Evolutionary conservation across 2,329 filamentous ascomycete genomes (phyloP).

Genomic region (Aspergillus glaucus): DNA sequence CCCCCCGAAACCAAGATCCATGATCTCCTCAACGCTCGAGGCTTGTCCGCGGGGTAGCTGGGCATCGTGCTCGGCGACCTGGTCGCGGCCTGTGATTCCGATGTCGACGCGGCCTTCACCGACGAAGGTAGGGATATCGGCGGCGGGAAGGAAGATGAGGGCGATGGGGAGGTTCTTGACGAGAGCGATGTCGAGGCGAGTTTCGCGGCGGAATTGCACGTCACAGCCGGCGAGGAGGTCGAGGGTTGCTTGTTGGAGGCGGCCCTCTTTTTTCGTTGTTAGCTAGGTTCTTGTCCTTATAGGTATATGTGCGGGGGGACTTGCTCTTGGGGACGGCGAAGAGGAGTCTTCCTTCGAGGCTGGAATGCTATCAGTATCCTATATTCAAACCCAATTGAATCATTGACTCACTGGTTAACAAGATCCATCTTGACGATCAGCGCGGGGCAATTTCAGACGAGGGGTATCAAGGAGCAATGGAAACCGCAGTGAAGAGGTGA

Average conservation of each 20-base stretch:
- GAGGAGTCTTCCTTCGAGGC: slow-evolving; percentile 84
- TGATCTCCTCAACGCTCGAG: slow-evolving; percentile 70
- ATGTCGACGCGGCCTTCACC: slow-evolving; percentile 90
- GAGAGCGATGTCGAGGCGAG: slow-evolving; percentile 90
- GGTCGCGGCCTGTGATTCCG: slow-evolving; percentile 89
- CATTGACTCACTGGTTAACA: slow-evolving; percentile 51
- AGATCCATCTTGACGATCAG: slow-evolving; percentile 48
- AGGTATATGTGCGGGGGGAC: slow-evolving; percentile 33
- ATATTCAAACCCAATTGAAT: slow-evolving; percentile 1
- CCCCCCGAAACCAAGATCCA: slow-evolving; percentile 83
- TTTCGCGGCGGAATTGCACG: slow-evolving; percentile 93
- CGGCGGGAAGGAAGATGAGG: slow-evolving; percentile 91
- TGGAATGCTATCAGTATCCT: slow-evolving; percentile 39
- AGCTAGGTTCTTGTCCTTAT: background rate
- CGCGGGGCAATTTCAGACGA: slow-evolving; percentile 14
- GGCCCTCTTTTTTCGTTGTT: slow-evolving; percentile 63
- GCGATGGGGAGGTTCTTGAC: slow-evolving; percentile 96
- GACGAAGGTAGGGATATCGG: slow-evolving; percentile 95
- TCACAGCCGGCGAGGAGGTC: slow-evolving; percentile 90
- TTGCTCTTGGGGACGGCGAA: slow-evolving; percentile 98
- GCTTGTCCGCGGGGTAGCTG: slow-evolving; percentile 29
- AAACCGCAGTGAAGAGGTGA: background rate
- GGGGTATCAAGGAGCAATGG: background rate
- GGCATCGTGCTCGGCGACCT: slow-evolving; percentile 84
- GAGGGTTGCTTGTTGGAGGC: slow-evolving; percentile 78